Percentiles rank a stretch among this genome's conserved stretches.
phyloP scores from a whole-genome alignment of 495 filamentous ascomycete genomes.

The Hypoxylon trugodes region DNA sequence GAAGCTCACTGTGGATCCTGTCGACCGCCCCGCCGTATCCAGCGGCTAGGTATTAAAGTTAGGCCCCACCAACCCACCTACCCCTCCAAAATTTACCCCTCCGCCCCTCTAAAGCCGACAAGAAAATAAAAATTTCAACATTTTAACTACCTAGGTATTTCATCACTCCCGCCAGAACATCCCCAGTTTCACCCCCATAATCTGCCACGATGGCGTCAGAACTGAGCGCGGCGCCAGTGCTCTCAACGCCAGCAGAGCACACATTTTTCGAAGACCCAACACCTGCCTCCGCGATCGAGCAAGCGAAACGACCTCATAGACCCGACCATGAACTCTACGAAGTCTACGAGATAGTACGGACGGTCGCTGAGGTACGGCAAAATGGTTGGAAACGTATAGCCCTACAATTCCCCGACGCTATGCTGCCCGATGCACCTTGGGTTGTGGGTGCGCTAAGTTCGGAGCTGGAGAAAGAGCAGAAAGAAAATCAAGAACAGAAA shows the following conservation, averaged over 20 bases:
- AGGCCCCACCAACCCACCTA: no score
- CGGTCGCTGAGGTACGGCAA: conserved; percentile 74
- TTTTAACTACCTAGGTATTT: no score
- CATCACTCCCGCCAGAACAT: neutral
- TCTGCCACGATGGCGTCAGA: conserved; percentile 44
- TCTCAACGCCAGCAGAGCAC: conserved; percentile 88
- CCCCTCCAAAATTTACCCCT: neutral
- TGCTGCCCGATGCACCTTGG: conserved; percentile 84
- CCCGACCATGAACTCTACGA: conserved; percentile 76
- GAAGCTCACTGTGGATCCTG: neutral
- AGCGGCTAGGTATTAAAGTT: no score
- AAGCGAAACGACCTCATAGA: conserved; percentile 50
- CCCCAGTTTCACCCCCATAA: neutral
- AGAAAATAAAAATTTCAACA: neutral
- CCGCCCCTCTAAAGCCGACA: neutral
- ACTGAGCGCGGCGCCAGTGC: conserved; percentile 68
- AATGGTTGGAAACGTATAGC: conserved; percentile 80
- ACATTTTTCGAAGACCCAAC: conserved; percentile 70
- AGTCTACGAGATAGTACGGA: conserved; percentile 88
- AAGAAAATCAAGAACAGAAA: conserved; percentile 8
- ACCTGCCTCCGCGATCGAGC: conserved; percentile 42
- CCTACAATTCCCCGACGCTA: conserved; percentile 92
- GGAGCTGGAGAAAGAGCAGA: conserved; percentile 59
- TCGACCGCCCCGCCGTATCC: no score
- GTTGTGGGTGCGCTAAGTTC: conserved; percentile 74